Evolutionary conservation across 139 green algal genomes (phyloP), one percentile per base, ranked within the genome.

Genomic region (Picochlorum sp.): DNA sequence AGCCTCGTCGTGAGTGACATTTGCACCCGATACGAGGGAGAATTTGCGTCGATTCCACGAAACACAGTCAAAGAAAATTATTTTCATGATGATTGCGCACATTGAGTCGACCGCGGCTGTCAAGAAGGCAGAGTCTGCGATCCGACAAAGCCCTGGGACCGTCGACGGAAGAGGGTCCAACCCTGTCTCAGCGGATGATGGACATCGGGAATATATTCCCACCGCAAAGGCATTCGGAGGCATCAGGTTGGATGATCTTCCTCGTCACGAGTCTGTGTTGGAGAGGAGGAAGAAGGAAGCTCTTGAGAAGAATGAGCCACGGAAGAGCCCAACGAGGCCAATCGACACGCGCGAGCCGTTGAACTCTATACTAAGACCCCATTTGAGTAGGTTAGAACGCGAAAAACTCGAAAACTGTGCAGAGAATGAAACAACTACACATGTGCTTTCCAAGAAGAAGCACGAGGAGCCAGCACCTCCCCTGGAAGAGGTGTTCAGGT

Each of bases 341-440:
- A 13, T 52, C 6, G 24, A 7, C 10, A 20, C n/a, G 16, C 24
- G 4, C 11, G 23, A 51, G 18, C n/a, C 24, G 26, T 49, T 64
- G 6, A 26, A 54, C 4, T 66, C 34, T 0, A 56, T 34, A 9
- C 32, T 71, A 4, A 56, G n/a, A 21, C 16, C 51, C 4, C 49
- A 58, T 34, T n/a, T 23, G 9, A 69, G 49, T 61, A 37, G 28
- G 23, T 47, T 74, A 24, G 49, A 74, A 50, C 46, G 47, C 6
- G 68, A 54, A 14, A 64, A 61, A 18, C 61, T 58, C 7, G 61
- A 34, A 4, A 32, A 60, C 9, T 38, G 54, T 46, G 67, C 58
- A 13, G 47, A 52, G n/a, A 57, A 8, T 3, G 50, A 56, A 3
- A 34, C 34, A 41, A 4, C 34, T 41, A 41, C 34, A 14, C 34